Percentiles rank a stretch among this genome's conserved stretches.
Conservation (phyloP, 75 land plant species). For the Picea sitchensis region DNA sequence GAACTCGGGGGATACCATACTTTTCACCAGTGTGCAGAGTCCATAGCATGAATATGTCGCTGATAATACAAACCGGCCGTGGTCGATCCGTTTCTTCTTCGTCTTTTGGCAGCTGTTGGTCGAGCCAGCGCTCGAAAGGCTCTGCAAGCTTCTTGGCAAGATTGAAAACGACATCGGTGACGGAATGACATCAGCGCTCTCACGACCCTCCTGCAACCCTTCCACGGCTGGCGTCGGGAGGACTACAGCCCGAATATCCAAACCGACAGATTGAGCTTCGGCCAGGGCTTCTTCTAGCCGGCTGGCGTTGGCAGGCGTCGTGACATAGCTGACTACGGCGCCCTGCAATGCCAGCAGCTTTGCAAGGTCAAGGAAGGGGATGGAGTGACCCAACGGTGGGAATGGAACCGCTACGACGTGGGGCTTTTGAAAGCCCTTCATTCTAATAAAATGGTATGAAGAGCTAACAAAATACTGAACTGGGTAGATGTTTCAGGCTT, state of each 20-base stretch:
- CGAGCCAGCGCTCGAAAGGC: not conserved
- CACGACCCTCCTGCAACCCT: not conserved
- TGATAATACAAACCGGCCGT: not conserved
- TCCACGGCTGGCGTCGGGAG: not conserved
- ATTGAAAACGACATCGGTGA: not conserved
- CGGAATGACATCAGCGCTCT: not conserved
- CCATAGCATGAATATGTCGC: not conserved
- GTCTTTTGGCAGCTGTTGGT: not conserved
- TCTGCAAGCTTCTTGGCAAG: not conserved
- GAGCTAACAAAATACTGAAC: too few species aligned
- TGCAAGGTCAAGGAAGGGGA: not conserved
- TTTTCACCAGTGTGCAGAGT: not conserved
- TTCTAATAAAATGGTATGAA: not conserved
- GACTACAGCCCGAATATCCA: not conserved
- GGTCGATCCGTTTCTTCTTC: not conserved
- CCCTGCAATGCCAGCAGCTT: not conserved
- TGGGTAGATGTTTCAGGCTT: too few species aligned
- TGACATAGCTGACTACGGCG: not conserved
- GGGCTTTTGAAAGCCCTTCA: not conserved
- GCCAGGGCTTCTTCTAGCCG: not conserved
- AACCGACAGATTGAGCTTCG: not conserved
- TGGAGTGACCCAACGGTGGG: not conserved
- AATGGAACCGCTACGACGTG: not conserved
- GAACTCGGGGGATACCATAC: not conserved
- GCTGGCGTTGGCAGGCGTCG: not conserved